Base-by-base conservation (phyloP, 129 eudicot genomes). In the Flaveria trinervia region DNA sequence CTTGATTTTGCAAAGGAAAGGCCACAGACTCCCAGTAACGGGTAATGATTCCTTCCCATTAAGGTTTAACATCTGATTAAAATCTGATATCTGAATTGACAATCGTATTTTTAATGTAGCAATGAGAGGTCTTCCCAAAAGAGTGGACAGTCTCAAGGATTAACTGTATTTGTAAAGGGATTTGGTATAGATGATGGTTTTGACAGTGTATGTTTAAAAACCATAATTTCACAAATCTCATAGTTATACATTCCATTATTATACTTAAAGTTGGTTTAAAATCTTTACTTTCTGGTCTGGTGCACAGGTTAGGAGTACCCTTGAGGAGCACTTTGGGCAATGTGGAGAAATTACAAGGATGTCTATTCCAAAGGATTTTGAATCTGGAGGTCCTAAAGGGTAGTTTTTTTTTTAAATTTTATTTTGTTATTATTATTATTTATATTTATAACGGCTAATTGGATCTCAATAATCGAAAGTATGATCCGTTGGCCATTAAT, bases 1-100 rank as follows among this genome's bases (percentile, higher is more conserved):
- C 89, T 91, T 28, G 93, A 91, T 68, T 23, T 91, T 3, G 97
- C 97, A 5, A 78, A 69, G 57, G 94, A 88, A 74, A 85, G 88
- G 70, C 88, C 85, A n/a, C 79, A 77, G 80, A 91, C 92, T 70
- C 97, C 97, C 12, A 7, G 13, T 9, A 43, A 85, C 62, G 88
- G 92, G 96, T 90, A 88, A 7, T 69, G 17, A n/a, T 20, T 17
- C 8, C 33, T 77, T 12, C 7, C 28, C 28, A 41, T 57, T 41
- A 7, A 59, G 25, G 11, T 15, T 39, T 30, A 6, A 64, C 69
- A 64, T 28, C 1, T 30, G 22, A 30, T 14, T 30, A 28, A 1
- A 6, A 30, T 5, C 7, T 2, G 46, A 30, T 2, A 14, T 13
- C 10, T 30, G 13, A 64, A 62, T 30, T 30, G 23, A 64, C 6